A percentile compares a stretch with the other conserved stretches of the same genome.
Evolutionary conservation across 331 rosid species (phyloP).

Genomic region (Phaseolus coccineus): DNA sequence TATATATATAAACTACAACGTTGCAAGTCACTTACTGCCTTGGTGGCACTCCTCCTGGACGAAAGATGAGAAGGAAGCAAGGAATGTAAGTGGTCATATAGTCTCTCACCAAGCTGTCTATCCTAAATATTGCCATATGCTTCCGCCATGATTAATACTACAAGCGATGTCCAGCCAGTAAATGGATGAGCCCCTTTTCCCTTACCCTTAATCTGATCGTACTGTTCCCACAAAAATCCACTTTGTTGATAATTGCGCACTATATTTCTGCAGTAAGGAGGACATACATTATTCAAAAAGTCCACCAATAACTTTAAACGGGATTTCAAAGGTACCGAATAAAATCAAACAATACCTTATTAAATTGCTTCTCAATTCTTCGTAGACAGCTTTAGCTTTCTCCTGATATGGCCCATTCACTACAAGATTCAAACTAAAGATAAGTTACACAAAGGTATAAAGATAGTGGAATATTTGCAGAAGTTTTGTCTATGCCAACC

Average conservation of each 20-base stretch:
- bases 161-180: slow-evolving; percentile 97
- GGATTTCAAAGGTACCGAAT: slow-evolving; percentile 7
- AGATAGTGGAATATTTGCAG: background rate
- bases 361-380: slow-evolving; percentile 60
- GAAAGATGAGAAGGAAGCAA: background rate
- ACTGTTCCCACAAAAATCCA: slow-evolving; percentile 94
- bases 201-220: slow-evolving; percentile 78
- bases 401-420: slow-evolving; percentile 59
- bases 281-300: slow-evolving; percentile 35
- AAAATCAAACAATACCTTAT: slow-evolving; percentile 48
- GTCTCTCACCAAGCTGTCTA: slow-evolving; percentile 24
- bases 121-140: slow-evolving; percentile 55
- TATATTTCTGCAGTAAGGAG: slow-evolving; percentile 57
- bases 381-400: slow-evolving; percentile 55
- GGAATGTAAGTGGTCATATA: background rate
- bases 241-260: slow-evolving; percentile 70
- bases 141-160: slow-evolving; percentile 85
- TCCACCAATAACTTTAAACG: slow-evolving; percentile 15
- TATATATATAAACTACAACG: slow-evolving; percentile 9
- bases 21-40: slow-evolving; percentile 5
- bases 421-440: slow-evolving; percentile 42
- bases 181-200: slow-evolving; percentile 91
- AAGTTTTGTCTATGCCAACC: background rate
- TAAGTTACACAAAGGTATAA: slow-evolving; percentile 34
- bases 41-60: background rate